Conservation (phyloP, 345 rosid species). For the Arabis hirsuta region DNA sequence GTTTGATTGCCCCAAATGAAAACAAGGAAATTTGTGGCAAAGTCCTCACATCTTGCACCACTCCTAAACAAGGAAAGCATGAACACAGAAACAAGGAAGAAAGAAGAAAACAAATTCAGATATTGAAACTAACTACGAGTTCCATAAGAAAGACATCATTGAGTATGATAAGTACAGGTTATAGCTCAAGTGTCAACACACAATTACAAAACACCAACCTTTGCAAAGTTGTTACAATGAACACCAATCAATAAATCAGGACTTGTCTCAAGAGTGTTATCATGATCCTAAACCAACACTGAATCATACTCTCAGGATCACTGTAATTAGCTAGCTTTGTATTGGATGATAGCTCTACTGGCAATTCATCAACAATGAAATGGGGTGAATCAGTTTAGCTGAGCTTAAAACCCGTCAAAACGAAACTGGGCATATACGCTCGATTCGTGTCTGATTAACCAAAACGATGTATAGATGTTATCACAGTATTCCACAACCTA, state of each 20-base stretch:
- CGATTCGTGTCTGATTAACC: too few relatives aligned
- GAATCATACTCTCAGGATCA: background rate
- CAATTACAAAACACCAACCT: background rate
- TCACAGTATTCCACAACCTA: too few relatives aligned
- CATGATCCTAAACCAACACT: constrained; percentile 6
- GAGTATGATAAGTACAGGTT: background rate
- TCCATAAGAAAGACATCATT: background rate
- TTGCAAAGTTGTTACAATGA: background rate
- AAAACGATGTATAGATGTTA: too few relatives aligned
- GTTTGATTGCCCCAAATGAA: background rate
- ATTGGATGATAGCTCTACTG: background rate
- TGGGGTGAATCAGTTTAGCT: background rate
- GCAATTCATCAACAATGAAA: background rate
- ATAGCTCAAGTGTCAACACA: background rate
- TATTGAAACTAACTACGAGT: background rate
- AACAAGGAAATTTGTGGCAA: too few relatives aligned
- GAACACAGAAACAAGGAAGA: too few relatives aligned
- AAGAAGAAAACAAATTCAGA: background rate
- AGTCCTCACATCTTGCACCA: background rate
- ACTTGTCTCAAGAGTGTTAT: background rate
- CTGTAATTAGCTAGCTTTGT: background rate
- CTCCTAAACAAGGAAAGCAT: background rate
- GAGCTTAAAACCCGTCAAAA: background rate
- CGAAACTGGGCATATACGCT: background rate
- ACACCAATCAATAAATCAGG: constrained; percentile 13